These are phyloP conservation scores for Tuber borchii DNA, from an alignment of 495 filamentous ascomycete genomes.

Conservation along the genomic window DNA sequence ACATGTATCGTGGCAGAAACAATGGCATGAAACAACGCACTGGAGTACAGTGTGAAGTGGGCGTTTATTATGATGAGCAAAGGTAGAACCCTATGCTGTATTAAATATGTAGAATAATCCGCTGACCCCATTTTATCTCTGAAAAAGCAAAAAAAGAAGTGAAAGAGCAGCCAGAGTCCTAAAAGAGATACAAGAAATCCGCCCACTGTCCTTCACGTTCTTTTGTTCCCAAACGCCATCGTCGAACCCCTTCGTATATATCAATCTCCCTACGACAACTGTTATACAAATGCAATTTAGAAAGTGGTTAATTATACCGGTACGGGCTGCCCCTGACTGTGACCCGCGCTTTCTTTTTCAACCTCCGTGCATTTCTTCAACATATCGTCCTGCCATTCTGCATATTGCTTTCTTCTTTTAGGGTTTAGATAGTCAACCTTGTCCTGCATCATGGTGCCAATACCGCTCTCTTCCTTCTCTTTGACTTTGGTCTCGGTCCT, in stretches of 20 bases:
- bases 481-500: background rate
- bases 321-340: slow-evolving; percentile 22
- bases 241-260: slow-evolving; percentile 38
- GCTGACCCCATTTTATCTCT: background rate
- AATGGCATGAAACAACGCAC: background rate
- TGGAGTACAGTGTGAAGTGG: background rate
- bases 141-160: background rate
- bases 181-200: slow-evolving; percentile 10
- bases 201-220: slow-evolving; percentile 35
- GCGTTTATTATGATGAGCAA: background rate
- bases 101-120: background rate
- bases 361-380: slow-evolving; percentile 53
- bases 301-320: slow-evolving; percentile 7
- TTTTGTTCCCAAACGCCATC: slow-evolving; percentile 31
- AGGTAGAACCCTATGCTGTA: background rate
- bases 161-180: background rate
- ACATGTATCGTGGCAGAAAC: background rate
- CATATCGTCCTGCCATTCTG: slow-evolving; percentile 65
- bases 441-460: slow-evolving; percentile 56
- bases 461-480: slow-evolving; percentile 38
- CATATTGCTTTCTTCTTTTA: slow-evolving; percentile 59
- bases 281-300: slow-evolving; percentile 37
- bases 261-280: slow-evolving; percentile 35
- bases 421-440: slow-evolving; percentile 73
- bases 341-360: slow-evolving; percentile 33